phyloP scores from a whole-genome alignment of 345 rosid genomes.

The Litchi chinensis region DNA sequence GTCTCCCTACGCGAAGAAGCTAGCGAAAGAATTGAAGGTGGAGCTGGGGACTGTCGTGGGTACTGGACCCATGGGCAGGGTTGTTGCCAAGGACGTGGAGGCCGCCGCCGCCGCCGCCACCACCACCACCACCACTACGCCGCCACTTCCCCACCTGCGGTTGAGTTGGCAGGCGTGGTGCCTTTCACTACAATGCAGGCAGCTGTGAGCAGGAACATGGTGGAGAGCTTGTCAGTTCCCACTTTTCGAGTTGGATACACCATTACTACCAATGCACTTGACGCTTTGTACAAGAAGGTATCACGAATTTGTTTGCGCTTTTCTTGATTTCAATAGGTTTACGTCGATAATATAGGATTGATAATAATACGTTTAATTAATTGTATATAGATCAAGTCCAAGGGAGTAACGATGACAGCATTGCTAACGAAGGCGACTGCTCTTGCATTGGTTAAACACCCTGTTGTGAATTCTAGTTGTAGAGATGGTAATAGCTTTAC shows the following conservation, averaged over 20 bases:
- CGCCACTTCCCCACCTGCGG: conserved; percentile 20
- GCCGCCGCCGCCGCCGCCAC: conserved; percentile 48
- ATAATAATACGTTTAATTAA: background rate
- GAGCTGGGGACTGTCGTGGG: conserved; percentile 65
- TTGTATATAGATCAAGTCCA: conserved; percentile 75
- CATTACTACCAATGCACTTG: conserved; percentile 78
- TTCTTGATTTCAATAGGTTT: too few relatives aligned
- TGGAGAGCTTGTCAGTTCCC: conserved; percentile 83
- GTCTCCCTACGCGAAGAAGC: conserved; percentile 85
- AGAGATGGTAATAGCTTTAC: conserved; percentile 93
- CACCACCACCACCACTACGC: conserved; percentile 13
- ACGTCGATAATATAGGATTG: background rate
- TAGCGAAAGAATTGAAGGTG: conserved; percentile 83
- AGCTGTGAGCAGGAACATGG: conserved; percentile 84
- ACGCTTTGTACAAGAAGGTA: conserved; percentile 91
- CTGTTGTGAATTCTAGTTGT: conserved; percentile 79
- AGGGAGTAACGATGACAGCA: conserved; percentile 98
- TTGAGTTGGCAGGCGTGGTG: conserved; percentile 64
- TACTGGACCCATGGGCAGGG: conserved; percentile 91
- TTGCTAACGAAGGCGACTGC: conserved; percentile 94
- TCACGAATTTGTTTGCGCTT: background rate
- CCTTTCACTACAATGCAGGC: conserved; percentile 92
- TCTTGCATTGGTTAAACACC: conserved; percentile 82
- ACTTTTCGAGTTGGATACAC: conserved; percentile 91
- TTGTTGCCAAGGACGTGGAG: conserved; percentile 95